Conservation (phyloP, 306 rosid genomes). For the Castanea crenata region DNA sequence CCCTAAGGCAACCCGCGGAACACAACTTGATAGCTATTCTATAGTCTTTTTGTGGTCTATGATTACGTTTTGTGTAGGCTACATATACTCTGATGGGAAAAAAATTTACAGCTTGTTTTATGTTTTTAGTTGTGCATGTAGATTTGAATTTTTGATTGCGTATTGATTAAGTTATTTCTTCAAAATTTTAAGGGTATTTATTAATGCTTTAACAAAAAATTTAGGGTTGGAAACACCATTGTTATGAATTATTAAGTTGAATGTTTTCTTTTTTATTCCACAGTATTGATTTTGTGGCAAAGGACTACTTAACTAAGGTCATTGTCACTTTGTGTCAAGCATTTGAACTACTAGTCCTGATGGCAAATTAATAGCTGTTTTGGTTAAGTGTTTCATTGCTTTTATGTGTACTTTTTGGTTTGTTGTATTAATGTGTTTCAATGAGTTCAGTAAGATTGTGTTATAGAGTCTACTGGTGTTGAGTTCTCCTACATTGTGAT, state of each 20-base stretch:
- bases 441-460: not conserved
- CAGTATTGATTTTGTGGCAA: not conserved
- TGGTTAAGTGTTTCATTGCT: constrained; percentile 51
- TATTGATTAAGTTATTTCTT: not conserved
- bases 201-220: not conserved
- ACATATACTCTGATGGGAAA: too few relatives aligned
- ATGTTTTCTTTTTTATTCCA: not conserved
- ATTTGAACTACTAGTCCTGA: constrained; percentile 21
- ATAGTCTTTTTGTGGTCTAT: not conserved
- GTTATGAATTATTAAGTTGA: not conserved
- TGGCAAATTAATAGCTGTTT: constrained; percentile 72
- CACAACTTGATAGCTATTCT: not conserved
- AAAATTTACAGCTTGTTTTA: not conserved
- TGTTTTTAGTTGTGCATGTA: not conserved
- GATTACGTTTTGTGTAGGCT: not conserved
- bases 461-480: not conserved
- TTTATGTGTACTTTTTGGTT: not conserved
- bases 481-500: not conserved
- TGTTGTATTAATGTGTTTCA: not conserved
- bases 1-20: not conserved
- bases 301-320: too few relatives aligned
- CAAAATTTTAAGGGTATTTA: not conserved
- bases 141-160: not conserved
- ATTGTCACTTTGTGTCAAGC: not conserved
- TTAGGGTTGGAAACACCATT: not conserved